Conservation (phyloP, 768 basidiomycete genomes). For the Rhizopogon vinicolor region DNA sequence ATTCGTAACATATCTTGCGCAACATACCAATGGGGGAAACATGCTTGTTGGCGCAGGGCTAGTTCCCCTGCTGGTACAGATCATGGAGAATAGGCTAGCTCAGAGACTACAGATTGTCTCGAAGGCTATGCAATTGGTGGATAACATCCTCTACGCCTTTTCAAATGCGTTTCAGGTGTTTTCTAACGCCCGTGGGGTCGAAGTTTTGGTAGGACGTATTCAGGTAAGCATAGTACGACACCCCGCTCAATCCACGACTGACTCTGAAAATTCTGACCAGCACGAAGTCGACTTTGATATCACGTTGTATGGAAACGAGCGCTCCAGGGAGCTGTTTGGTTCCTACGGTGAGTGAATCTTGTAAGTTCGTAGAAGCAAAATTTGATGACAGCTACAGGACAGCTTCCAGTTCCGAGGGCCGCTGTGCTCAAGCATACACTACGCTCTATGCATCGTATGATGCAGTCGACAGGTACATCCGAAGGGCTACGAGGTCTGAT, state of each 20-base stretch:
- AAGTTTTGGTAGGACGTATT: constrained; percentile 80
- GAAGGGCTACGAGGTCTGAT: constrained; percentile 94
- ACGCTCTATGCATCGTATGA: constrained; percentile 93
- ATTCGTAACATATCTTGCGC: constrained; percentile 84
- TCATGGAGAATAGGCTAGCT: constrained; percentile 74
- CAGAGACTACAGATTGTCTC: constrained; percentile 73
- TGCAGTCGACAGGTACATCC: constrained; percentile 91
- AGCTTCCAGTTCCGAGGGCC: constrained; percentile 68
- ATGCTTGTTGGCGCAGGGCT: constrained; percentile 95
- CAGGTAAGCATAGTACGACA: constrained; percentile 48
- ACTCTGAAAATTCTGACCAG: constrained; percentile 29
- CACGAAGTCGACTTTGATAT: constrained; percentile 66
- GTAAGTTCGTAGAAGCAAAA: not conserved
- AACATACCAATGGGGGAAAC: constrained; percentile 79
- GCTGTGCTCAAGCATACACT: constrained; percentile 87
- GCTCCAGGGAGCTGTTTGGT: constrained; percentile 41
- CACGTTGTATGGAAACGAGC: constrained; percentile 45
- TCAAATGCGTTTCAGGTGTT: constrained; percentile 85
- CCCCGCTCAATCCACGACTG: constrained; percentile 7
- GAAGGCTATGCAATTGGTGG: constrained; percentile 88
- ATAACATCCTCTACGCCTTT: constrained; percentile 88
- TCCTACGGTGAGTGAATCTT: constrained; percentile 42
- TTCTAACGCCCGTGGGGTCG: constrained; percentile 79
- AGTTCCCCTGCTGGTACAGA: constrained; percentile 82
- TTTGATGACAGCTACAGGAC: constrained; percentile 36